These are phyloP conservation scores for Kazachstania taianensis DNA, from an alignment of 805 yeast genomes.

Conservation along the genomic window DNA sequence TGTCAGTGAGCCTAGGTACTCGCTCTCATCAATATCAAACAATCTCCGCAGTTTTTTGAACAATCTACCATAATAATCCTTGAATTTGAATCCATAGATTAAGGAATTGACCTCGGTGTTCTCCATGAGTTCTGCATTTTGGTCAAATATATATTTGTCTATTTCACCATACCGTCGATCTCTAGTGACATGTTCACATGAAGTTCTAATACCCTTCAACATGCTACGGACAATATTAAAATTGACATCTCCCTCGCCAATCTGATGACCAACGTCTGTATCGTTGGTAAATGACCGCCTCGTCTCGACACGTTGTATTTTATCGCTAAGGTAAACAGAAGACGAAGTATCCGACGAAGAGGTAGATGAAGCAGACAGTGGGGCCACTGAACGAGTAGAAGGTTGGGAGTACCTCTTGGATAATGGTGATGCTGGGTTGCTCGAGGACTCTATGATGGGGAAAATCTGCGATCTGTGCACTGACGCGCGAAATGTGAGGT, in stretches of 20 bases:
- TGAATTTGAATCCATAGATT: constrained; percentile 88
- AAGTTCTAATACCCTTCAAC: constrained; percentile 92
- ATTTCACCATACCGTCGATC: constrained; percentile 53
- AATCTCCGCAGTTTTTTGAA: constrained; percentile 70
- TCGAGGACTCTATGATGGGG: constrained; percentile 1
- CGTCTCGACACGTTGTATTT: too few relatives aligned
- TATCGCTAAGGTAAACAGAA: neutral
- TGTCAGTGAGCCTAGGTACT: constrained; percentile 82
- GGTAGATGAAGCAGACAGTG: neutral
- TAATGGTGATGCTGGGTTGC: too few relatives aligned
- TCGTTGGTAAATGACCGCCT: too few relatives aligned
- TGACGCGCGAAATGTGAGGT: constrained; percentile 2
- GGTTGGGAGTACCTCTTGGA: too few relatives aligned
- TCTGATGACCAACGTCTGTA: constrained; percentile 57
- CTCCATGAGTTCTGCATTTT: constrained; percentile 75
- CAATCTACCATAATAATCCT: constrained; percentile 93
- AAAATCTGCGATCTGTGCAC: constrained; percentile 3
- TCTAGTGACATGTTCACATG: constrained; percentile 65
- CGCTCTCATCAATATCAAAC: constrained; percentile 90
- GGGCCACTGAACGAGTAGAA: too few relatives aligned
- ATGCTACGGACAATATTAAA: constrained; percentile 90
- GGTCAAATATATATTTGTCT: constrained; percentile 78
- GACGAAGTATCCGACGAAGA: neutral
- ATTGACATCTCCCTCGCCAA: constrained; percentile 85
- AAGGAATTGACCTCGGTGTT: constrained; percentile 54